Percentiles rank a stretch among this genome's conserved stretches.
Conservation (phyloP, 306 rosid genomes). For the Luffa aegyptiaca region DNA sequence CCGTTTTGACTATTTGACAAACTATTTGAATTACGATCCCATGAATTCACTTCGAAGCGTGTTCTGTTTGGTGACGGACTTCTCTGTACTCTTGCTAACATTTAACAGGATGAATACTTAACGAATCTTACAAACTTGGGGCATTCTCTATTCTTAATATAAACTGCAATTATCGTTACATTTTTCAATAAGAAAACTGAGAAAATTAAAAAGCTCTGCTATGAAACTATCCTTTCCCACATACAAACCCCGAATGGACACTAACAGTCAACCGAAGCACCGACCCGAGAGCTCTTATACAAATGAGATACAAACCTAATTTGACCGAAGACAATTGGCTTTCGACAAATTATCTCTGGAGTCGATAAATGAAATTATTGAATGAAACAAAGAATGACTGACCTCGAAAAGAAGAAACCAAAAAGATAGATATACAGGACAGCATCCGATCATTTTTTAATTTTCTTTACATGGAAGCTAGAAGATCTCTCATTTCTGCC, state of each 20-base stretch:
- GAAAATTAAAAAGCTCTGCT: background rate
- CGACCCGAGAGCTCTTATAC: background rate
- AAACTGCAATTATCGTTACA: background rate
- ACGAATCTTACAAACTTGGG: too few relatives aligned
- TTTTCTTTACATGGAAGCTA: constrained; percentile 50
- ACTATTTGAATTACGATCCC: too few relatives aligned
- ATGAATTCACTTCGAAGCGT: too few relatives aligned
- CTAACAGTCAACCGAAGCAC: background rate
- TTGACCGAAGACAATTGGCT: background rate
- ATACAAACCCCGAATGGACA: background rate
- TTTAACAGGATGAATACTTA: too few relatives aligned
- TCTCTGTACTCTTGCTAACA: too few relatives aligned
- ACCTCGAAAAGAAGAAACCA: background rate
- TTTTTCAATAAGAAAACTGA: background rate
- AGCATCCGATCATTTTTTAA: background rate
- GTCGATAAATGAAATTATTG: background rate
- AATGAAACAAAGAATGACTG: constrained; percentile 1
- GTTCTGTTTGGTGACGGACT: too few relatives aligned
- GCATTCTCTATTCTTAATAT: background rate
- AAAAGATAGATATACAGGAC: constrained; percentile 3
- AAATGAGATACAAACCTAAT: background rate
- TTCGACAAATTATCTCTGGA: background rate
- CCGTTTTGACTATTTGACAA: too few relatives aligned
- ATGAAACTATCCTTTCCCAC: background rate
- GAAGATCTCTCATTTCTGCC: constrained; percentile 53